phyloP scores from a whole-genome alignment of 306 rosid genomes.

The Glycine latifolia region DNA sequence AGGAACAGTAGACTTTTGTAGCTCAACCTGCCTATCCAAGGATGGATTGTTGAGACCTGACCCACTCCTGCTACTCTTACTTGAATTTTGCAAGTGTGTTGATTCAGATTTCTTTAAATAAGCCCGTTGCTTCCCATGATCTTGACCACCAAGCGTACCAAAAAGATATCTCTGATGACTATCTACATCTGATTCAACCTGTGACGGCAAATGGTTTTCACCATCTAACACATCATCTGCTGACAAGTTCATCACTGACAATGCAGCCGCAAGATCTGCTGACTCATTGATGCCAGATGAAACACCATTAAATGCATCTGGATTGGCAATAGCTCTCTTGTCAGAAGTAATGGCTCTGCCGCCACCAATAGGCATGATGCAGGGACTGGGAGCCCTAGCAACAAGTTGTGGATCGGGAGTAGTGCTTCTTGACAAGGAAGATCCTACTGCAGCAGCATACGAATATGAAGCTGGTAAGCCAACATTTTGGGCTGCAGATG shows the following conservation, averaged over 20 bases:
- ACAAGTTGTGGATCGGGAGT: slow-evolving; percentile 91
- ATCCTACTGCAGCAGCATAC: slow-evolving; percentile 89
- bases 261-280: slow-evolving; percentile 75
- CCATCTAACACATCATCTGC: slow-evolving; percentile 62
- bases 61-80: slow-evolving; percentile 58
- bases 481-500: slow-evolving; percentile 69
- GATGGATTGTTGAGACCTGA: slow-evolving; percentile 53
- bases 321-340: slow-evolving; percentile 66
- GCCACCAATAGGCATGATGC: slow-evolving; percentile 86
- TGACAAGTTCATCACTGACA: slow-evolving; percentile 80
- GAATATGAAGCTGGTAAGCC: slow-evolving; percentile 69
- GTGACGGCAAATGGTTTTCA: slow-evolving; percentile 68
- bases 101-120: slow-evolving; percentile 77
- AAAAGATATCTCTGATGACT: slow-evolving; percentile 71
- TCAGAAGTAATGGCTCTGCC: slow-evolving; percentile 73
- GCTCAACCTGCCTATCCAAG: slow-evolving; percentile 64
- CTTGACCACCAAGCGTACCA: slow-evolving; percentile 78
- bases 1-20: slow-evolving; percentile 61
- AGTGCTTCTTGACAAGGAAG: slow-evolving; percentile 86
- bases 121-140: slow-evolving; percentile 64
- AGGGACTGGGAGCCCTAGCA: slow-evolving; percentile 95
- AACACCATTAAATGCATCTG: slow-evolving; percentile 71
- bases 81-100: slow-evolving; percentile 57
- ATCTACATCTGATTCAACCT: slow-evolving; percentile 65
- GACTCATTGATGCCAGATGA: slow-evolving; percentile 73